phyloP scores from a whole-genome alignment of 306 rosid species.

The Astragalus membranaceus region DNA sequence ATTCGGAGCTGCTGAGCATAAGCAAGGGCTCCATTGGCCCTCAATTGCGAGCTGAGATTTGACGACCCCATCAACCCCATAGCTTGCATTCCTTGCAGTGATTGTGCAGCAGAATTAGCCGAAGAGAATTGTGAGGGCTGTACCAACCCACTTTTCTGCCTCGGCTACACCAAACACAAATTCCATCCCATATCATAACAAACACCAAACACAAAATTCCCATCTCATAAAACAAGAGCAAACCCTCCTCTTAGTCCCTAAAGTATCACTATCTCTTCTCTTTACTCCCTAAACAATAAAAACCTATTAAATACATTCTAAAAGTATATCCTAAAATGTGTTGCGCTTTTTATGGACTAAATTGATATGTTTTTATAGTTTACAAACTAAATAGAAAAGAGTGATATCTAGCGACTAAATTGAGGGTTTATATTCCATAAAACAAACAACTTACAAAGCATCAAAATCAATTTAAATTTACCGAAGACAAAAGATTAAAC shows the following conservation, averaged over 20 bases:
- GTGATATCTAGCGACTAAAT: no score
- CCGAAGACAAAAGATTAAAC: slow-evolving; percentile 70
- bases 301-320: no score
- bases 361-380: no score
- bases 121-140: slow-evolving; percentile 75
- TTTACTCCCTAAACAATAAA: no score
- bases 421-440: no score
- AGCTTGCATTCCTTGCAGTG: slow-evolving; percentile 86
- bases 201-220: neutral
- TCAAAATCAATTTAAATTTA: slow-evolving; percentile 10
- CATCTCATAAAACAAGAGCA: no score
- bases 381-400: no score
- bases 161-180: slow-evolving; percentile 57
- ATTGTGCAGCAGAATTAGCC: slow-evolving; percentile 63
- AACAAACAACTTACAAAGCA: neutral
- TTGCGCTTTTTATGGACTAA: no score
- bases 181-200: neutral
- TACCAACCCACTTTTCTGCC: slow-evolving; percentile 73
- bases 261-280: no score
- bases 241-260: no score
- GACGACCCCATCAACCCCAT: slow-evolving; percentile 73
- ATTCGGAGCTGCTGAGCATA: slow-evolving; percentile 75
- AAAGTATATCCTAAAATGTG: no score
- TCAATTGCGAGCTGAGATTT: slow-evolving; percentile 60
- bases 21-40: slow-evolving; percentile 56